Conservation (phyloP, 805 yeast genomes). For the Komagataella pseudopastoris region DNA sequence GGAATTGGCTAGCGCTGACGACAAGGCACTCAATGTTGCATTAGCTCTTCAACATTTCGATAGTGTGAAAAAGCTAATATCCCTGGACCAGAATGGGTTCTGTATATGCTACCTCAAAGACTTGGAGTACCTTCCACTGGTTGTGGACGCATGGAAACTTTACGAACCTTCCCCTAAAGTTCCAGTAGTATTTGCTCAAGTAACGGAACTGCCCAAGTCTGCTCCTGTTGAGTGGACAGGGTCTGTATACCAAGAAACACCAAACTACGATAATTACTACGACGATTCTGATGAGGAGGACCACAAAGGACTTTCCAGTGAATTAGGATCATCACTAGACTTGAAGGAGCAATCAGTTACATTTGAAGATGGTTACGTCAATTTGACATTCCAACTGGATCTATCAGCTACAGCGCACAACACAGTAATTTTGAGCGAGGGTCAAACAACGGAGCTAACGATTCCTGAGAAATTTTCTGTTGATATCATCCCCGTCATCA, state of each 20-base stretch:
- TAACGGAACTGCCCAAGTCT: conserved; percentile 43
- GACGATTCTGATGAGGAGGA: conserved; percentile 20
- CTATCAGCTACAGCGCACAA: not conserved
- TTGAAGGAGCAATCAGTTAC: not conserved
- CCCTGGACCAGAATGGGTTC: conserved; percentile 27
- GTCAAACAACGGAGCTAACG: not conserved
- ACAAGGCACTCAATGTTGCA: conserved; percentile 22
- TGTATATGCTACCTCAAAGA: conserved; percentile 44
- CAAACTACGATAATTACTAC: conserved; percentile 22
- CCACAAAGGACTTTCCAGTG: not conserved
- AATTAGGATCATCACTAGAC: not conserved
- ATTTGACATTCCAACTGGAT: not conserved
- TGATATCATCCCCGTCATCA: conserved; percentile 15
- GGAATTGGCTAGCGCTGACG: conserved; percentile 24
- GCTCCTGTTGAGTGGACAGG: conserved; percentile 75
- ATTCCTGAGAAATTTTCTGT: conserved; percentile 3
- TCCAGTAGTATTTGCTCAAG: conserved; percentile 27
- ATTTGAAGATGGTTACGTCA: not conserved
- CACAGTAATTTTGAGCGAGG: not conserved
- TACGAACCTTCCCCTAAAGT: conserved; percentile 18
- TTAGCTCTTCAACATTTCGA: conserved; percentile 67
- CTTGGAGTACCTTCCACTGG: conserved; percentile 14
- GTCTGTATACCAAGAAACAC: conserved; percentile 24
- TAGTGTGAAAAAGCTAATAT: conserved; percentile 44
- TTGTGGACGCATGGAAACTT: conserved; percentile 28